phyloP scores from a whole-genome alignment of 139 green algal species.

The Pleodorina starrii region DNA sequence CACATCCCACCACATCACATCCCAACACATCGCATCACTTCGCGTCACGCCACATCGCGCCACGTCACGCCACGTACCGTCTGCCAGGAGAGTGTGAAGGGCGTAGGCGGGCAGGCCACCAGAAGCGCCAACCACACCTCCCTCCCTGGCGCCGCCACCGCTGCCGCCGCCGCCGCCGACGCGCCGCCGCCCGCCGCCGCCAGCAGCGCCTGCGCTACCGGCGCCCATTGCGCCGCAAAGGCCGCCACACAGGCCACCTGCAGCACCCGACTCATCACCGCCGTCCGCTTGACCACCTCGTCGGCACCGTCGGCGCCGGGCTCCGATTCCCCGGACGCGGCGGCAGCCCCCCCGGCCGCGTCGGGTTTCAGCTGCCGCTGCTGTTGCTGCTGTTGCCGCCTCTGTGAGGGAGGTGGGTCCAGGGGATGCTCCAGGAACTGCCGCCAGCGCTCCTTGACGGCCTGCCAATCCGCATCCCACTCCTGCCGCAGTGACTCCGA shows the following conservation, averaged over 20 bases:
- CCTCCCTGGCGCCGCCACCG: background rate
- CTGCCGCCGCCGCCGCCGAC: background rate
- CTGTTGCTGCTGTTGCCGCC: background rate
- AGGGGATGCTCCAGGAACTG: background rate
- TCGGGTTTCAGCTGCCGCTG: background rate
- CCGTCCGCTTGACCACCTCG: background rate
- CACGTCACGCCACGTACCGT: slow-evolving; percentile 32
- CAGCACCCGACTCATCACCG: background rate
- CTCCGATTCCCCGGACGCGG: background rate
- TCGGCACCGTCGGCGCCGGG: background rate
- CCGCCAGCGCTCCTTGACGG: background rate
- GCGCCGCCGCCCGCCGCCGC: background rate
- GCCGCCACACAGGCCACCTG: background rate
- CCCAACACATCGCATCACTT: too few relatives aligned
- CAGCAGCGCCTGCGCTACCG: slow-evolving; percentile 8
- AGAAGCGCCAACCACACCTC: slow-evolving; percentile 9
- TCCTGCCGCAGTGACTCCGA: background rate
- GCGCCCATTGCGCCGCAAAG: slow-evolving; percentile 39
- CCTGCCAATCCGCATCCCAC: background rate
- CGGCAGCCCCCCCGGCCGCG: background rate
- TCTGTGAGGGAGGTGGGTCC: background rate
- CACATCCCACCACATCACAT: too few relatives aligned
- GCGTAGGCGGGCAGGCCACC: slow-evolving; percentile 32
- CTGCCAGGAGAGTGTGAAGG: slow-evolving; percentile 13
- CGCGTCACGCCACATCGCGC: too few relatives aligned